phyloP scores from a whole-genome alignment of 1,139 yeast genomes.

The Sugiyamaella grinbergsii region DNA sequence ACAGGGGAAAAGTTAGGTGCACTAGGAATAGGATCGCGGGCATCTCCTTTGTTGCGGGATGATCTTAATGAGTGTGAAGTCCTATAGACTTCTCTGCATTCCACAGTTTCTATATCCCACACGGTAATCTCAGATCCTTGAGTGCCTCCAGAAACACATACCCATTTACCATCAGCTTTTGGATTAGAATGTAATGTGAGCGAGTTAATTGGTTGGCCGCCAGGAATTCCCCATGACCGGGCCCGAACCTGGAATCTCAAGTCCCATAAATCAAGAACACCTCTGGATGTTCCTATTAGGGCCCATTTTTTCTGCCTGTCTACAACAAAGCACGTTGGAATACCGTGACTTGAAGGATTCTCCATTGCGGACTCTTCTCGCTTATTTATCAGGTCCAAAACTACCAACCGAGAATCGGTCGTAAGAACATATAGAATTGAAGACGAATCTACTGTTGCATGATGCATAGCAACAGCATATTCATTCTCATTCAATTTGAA shows the following conservation, averaged over 20 bases:
- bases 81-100: slow-evolving; percentile 58
- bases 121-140: slow-evolving; percentile 61
- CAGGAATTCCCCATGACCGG: slow-evolving; percentile 61
- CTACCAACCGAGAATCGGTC: slow-evolving; percentile 54
- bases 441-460: slow-evolving; percentile 38
- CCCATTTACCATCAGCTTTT: slow-evolving; percentile 45
- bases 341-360: slow-evolving; percentile 67
- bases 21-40: not conserved
- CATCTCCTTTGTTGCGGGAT: slow-evolving; percentile 8
- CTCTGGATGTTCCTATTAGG: slow-evolving; percentile 71
- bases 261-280: slow-evolving; percentile 81
- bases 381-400: slow-evolving; percentile 65
- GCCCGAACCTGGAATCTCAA: slow-evolving; percentile 63
- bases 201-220: slow-evolving; percentile 50
- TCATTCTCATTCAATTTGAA: slow-evolving; percentile 35
- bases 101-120: slow-evolving; percentile 73
- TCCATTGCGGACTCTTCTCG: slow-evolving; percentile 47
- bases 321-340: slow-evolving; percentile 60
- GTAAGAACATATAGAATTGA: slow-evolving; percentile 49
- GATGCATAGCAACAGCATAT: slow-evolving; percentile 50
- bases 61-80: slow-evolving; percentile 20
- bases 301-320: slow-evolving; percentile 62
- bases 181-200: slow-evolving; percentile 48
- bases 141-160: slow-evolving; percentile 69
- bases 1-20: not conserved